Base-by-base conservation (phyloP, 1,284 basidiomycete genomes). In the Salmacisia buchloeana region DNA sequence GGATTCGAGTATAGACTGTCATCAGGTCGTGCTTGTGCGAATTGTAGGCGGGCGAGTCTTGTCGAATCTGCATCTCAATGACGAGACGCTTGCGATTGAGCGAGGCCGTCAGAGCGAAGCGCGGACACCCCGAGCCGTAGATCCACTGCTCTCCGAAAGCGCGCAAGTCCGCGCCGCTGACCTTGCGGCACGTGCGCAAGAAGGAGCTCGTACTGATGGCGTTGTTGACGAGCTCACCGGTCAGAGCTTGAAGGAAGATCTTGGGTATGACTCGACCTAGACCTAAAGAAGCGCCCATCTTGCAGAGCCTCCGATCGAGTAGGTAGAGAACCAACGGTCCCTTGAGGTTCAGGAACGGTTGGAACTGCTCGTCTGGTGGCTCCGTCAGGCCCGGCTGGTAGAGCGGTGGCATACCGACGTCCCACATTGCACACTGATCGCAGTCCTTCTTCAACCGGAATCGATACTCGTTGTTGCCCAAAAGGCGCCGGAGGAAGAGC, bases 71-170 rank as follows among this genome's bases (percentile, higher is more conserved):
- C 71, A 98, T 90, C 81, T 98, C 96, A 59, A 98, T 93, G 1
- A 92, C 88, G 87, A 98, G 94, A 82, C 94, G 94, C 83, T 98
- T 98, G 70, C 93, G 85, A 80, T 97, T 97, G 82, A 98, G 98
- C 46, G 88, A 88, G 1, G 94, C 92, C 41, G 87, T 86, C 79
- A 97, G 90, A 1, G 86, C 86, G 79, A 98, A 94, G 10, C 88
- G 86, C 0, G 96, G 96, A 78, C 93, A 97, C 3, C 96, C 96
- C 77, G 91, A 94, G 13, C 93, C 93, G 76, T 94, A 96, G 69
- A 99, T 92, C 96, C 96, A 98, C 80, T 98, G 94, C 76, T 97
- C 92, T 29, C 91, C 89, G 78, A 98, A 99, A 27, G 86, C 85
- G 62, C 90, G 85, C 38, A 92, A 85, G 78, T 97, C 94, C 27